Evolutionary conservation across 139 green algal species (phyloP).

Genomic region (Chlamydomonas asymmetrica): DNA sequence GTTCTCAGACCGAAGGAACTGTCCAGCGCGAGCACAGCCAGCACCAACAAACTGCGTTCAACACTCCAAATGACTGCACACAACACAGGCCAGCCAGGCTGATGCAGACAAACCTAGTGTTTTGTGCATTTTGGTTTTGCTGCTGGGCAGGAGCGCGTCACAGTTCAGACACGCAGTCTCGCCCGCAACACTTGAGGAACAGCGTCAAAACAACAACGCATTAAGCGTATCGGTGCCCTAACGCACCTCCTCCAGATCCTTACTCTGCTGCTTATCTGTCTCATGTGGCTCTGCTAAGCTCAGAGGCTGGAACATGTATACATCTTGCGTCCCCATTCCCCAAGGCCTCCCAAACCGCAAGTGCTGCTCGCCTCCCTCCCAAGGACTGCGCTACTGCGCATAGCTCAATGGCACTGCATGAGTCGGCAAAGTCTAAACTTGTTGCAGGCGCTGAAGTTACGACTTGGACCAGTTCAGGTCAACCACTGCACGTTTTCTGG

Average conservation of each 20-base stretch:
- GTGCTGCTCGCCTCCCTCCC: no score
- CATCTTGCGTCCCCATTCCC: no score
- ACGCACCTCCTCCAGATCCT: constrained; percentile 51
- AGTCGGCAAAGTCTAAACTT: no score
- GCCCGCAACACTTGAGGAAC: background rate
- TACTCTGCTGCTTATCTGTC: constrained; percentile 39
- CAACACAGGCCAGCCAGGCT: background rate
- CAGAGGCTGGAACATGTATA: constrained; percentile 17
- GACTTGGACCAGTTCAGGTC: no score
- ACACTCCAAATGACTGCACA: constrained; percentile 1
- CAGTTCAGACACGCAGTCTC: no score
- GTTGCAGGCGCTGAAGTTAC: no score
- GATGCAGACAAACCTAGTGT: background rate
- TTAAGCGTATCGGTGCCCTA: no score
- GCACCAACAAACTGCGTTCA: constrained; percentile 19
- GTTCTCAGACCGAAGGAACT: constrained; percentile 49
- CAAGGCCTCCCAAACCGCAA: no score
- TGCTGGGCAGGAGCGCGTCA: no score
- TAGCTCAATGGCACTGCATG: no score
- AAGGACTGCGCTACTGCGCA: no score
- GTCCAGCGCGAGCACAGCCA: background rate
- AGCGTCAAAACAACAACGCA: background rate
- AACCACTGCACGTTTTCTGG: no score
- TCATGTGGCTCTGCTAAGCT: background rate
- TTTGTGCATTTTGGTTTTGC: background rate